A percentile compares a stretch with the other conserved stretches of the same genome.
Evolutionary conservation across 1,284 basidiomycete genomes (phyloP).

Genomic region (Pyrrhoderma noxium): DNA sequence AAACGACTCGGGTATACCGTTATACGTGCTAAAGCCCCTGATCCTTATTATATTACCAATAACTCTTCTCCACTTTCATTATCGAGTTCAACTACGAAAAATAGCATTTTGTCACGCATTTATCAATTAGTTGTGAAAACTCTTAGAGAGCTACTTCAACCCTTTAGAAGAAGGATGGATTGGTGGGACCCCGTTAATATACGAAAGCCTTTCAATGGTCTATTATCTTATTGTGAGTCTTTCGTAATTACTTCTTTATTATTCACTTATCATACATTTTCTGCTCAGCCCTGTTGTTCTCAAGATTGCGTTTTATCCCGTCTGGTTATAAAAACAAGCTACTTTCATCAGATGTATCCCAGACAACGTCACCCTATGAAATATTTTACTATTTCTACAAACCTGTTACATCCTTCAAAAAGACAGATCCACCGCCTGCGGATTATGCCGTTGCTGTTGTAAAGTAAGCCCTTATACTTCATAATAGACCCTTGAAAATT

Average conservation of each 20-base stretch:
- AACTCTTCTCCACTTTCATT: conserved; percentile 27
- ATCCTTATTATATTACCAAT: conserved; percentile 49
- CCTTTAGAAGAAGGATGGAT: conserved; percentile 33
- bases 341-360: conserved; percentile 8
- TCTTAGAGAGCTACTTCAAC: conserved; percentile 22
- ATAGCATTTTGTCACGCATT: background rate
- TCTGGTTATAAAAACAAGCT: conserved; percentile 45
- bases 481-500: background rate
- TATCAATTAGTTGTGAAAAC: conserved; percentile 23
- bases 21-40: conserved; percentile 62
- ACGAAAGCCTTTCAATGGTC: conserved; percentile 29
- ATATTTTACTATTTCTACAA: conserved; percentile 93
- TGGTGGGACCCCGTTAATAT: conserved; percentile 57
- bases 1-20: conserved; percentile 89
- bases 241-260: background rate
- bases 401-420: conserved; percentile 78
- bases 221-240: conserved; percentile 6
- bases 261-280: background rate
- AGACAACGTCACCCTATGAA: conserved; percentile 54
- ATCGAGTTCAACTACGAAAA: background rate
- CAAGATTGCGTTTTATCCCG: conserved; percentile 68
- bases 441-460: conserved; percentile 87
- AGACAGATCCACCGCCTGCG: conserved; percentile 70
- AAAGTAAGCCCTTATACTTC: conserved; percentile 46
- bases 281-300: conserved; percentile 62